Percentiles rank a stretch among this genome's conserved stretches.
These are phyloP conservation scores for Rusavskia elegans DNA, from an alignment of 495 filamentous ascomycete genomes.

Conservation along the genomic window DNA sequence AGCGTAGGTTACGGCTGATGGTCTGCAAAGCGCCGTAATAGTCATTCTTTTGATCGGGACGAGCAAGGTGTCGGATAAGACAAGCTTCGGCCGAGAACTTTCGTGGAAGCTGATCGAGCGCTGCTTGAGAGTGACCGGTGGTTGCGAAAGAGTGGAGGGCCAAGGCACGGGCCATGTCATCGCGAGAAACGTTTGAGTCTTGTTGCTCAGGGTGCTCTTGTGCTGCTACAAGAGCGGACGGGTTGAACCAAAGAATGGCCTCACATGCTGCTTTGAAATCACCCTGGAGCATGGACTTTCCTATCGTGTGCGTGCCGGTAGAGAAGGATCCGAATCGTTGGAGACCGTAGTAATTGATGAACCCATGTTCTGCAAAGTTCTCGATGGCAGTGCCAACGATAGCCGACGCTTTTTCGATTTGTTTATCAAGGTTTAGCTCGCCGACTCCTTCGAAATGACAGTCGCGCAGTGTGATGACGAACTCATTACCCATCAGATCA, in stretches of 20 bases:
- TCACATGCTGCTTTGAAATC: conserved; percentile 67
- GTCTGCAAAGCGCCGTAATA: conserved; percentile 61
- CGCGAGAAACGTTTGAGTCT: conserved; percentile 35
- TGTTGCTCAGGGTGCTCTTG: conserved; percentile 15
- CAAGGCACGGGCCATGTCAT: conserved; percentile 61
- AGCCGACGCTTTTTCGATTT: conserved; percentile 24
- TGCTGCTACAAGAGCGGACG: conserved; percentile 28
- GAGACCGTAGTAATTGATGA: conserved; percentile 92
- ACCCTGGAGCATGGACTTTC: conserved; percentile 64
- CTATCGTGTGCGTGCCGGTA: conserved; percentile 65
- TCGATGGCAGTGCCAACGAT: conserved; percentile 39
- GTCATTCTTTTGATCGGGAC: conserved; percentile 32
- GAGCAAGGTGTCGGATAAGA: conserved; percentile 59
- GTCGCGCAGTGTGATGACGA: conserved; percentile 75
- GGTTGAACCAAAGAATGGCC: conserved; percentile 49
- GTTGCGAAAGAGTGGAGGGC: conserved; percentile 57
- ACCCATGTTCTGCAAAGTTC: conserved; percentile 48
- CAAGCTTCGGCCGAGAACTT: conserved; percentile 65
- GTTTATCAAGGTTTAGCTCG: conserved; percentile 21
- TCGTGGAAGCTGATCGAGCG: conserved; percentile 53
- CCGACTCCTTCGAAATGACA: conserved; percentile 45
- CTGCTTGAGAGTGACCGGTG: conserved; percentile 34
- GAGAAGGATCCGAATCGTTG: conserved; percentile 84
- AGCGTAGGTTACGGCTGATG: conserved; percentile 61
- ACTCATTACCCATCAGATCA: conserved; percentile 77